Conservation (phyloP, 139 green algal genomes). For the Auxenochlorella protothecoides region DNA sequence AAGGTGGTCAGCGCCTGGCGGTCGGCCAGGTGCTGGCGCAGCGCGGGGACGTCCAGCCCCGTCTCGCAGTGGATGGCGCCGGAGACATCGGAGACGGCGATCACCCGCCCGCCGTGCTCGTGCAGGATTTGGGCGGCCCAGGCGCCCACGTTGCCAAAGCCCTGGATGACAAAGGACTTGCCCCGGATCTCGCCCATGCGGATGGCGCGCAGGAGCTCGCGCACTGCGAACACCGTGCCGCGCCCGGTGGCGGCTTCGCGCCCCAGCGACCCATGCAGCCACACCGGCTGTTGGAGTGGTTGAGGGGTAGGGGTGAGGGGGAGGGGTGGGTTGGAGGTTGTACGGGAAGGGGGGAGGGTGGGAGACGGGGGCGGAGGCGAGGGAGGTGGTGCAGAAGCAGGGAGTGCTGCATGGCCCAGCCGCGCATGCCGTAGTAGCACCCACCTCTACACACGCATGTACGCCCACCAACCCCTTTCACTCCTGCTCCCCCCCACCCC, state of each 20-base stretch:
- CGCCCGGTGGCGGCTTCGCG: constrained; percentile 75
- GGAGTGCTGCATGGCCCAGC: no score
- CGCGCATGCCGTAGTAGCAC: no score
- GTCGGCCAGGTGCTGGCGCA: constrained; percentile 44
- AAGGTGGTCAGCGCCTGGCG: constrained; percentile 20
- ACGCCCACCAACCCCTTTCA: no score
- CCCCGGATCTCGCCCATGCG: constrained; percentile 34
- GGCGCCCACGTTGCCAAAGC: constrained; percentile 81
- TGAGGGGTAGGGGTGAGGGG: background rate
- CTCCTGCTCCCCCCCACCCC: no score
- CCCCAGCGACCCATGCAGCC: constrained; percentile 74
- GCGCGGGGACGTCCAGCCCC: constrained; percentile 59
- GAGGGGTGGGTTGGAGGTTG: background rate
- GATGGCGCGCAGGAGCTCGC: constrained; percentile 35
- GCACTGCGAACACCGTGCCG: constrained; percentile 70
- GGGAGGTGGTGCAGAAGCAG: no score
- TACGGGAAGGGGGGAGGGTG: background rate
- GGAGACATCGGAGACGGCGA: constrained; percentile 68
- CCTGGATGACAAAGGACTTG: constrained; percentile 77
- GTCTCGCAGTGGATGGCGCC: constrained; percentile 55
- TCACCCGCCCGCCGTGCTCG: constrained; percentile 62
- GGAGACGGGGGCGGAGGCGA: background rate
- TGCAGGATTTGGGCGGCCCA: constrained; percentile 55
- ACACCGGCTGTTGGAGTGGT: constrained; percentile 50
- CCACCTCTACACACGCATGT: no score